Evolutionary conservation across 164 flowering plant genomes (phyloP), one percentile per base, ranked within the genome.

Genomic region (Chimonanthus salicifolius): DNA sequence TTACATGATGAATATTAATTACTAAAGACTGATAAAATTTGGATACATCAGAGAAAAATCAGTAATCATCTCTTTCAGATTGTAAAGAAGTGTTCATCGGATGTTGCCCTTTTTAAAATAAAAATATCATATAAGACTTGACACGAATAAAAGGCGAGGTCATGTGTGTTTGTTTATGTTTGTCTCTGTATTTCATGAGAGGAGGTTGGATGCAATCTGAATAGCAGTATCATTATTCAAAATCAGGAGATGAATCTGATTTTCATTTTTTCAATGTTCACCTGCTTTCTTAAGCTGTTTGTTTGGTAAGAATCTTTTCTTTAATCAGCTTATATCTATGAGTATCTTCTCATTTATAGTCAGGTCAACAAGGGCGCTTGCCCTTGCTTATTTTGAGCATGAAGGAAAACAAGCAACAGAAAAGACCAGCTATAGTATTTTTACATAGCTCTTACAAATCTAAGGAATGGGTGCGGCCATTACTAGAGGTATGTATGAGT

Each of bases 391-490:
- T 96, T 51, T 72, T 96, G 83, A 92, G 90, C 74, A 69, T 89
- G 87, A 90, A 88, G 72, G 89, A 85, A 63, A 76, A 76, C 49
- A 72, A 51, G 54, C 67, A 69, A 44, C 76, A 77, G 45, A 92
- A 58, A 79, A 89, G 90, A 71, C 97, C 99, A 33, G 92, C 97
- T 64, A 63, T 94, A 79, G 98, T 94, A 21, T 86, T 94, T 78
- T 81, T 96, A 78, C 99, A 96, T 62, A 89, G 98, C 80, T 94
- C 98, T 33, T 71, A 89, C 69, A 92, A 89, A 76, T 80, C 87
- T 82, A 96, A 96, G 82, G 99, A 96, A 79, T 94, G 97, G 98
- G 64, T 94, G 68, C 82, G 97, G 60, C 99, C 99, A 16, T 83
- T 94, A 80, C 94, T 94, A 71, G 94, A 90, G 94, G 98, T 96